Base-by-base conservation (phyloP, 169 alveolate species). In the Cytauxzoon felis region DNA sequence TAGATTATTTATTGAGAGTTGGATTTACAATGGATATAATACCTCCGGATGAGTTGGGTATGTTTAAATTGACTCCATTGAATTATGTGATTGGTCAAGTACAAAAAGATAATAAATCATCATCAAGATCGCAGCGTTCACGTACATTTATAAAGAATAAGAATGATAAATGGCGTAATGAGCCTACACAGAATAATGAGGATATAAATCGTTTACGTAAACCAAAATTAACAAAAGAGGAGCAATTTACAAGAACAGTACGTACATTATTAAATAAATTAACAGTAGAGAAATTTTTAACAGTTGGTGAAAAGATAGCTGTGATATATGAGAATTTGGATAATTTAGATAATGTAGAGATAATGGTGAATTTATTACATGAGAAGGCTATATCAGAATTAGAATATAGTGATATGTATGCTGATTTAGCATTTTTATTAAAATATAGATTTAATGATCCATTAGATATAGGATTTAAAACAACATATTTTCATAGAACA, bases 371-470 rank as follows among this genome's bases (percentile, higher is more conserved):
- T 48, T 81, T 82, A 41, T 80, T 90, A 9, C 65, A 87, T 42
- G 89, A 90, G 51, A 92, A 92, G 78, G 94, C 95, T 11, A 92
- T 90, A 7, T 65, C 90, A 40, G 96, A 92, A 54, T 89, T 91
- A 33, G 93, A 92, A 32, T 92, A 89, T 90, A 83, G 93, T n/a
- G 96, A 92, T 58, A 91, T 92, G 94, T 92, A 92, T 60, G 95
- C 96, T 0, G 96, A 92, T 59, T 59, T 92, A 65, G 89, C 93
- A 49, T 90, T 78, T 62, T 76, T 71, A 69, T 41, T 71, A 7
- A 71, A 43, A 26, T 71, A 61, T 50, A 42, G 82, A 42, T 63
- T 64, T 66, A 79, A 70, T 53, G 33, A 62, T 26, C 36, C 47
- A 64, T 71, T 69, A 70, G 76, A 82, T 61, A 30, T 82, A 50